Base-by-base conservation (phyloP, 1,139 yeast genomes). In the Geotrichum europaeum region DNA sequence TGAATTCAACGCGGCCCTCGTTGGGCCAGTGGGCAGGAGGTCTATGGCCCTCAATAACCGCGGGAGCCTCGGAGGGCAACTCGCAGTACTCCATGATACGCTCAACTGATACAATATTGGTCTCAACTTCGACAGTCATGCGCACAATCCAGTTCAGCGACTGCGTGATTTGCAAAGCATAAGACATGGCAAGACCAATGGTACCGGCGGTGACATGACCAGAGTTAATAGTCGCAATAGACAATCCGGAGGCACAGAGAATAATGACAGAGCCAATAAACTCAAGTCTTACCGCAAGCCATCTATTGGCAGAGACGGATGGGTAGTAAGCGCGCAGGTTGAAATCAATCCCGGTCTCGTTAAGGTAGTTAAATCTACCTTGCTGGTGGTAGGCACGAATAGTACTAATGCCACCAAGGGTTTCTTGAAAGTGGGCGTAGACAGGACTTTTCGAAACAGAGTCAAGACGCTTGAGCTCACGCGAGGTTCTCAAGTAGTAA, bases 121-220 rank as follows among this genome's bases (percentile, higher is more conserved):
- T 90, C 73, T 94, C 99, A 58, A 94, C 96, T 70, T 92, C 98
- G 60, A 92, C 98, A 0, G 97, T 90, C 98, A 92, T 92, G 76
- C 98, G 82, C 45, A 94, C 97, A 74, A 92, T 90, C 98, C 98
- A 92, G 75, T 92, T 92, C 75, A 94, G 81, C 0, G 96, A 82
- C 75, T 92, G 97, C 0, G 98, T 94, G 64, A 91, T 82, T 74
- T 91, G 96, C 67, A 94, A 80, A 3, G 98, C 94, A 73, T 94
- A 94, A 54, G 96, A 87, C 66, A 94, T 89, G 28, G 97, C 88
- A 68, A 94, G 80, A 79, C 98, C 99, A 70, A 92, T 92, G 72
- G 88, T 77, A 75, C 98, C 98, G 20, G 97, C 91, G 25, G 92
- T 83, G 36, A 59, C 54, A 47, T 53, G 51, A 12, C 60, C 58